Base-by-base conservation (phyloP, 208 protist species). In the Angomonas ambiguus region DNA sequence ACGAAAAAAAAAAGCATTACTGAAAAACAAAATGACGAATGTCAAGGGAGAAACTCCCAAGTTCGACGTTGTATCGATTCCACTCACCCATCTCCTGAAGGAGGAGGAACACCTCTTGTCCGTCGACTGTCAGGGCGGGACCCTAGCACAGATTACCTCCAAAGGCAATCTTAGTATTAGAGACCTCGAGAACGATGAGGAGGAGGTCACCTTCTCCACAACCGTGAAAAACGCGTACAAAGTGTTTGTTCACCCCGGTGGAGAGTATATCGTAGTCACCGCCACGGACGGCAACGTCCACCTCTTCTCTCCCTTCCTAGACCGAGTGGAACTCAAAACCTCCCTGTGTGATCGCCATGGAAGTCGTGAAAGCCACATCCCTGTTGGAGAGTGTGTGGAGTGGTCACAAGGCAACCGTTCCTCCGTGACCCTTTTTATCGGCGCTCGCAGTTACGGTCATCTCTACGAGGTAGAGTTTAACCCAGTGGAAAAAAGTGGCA, bases 161-260 rank as follows among this genome's bases (percentile, higher is more conserved):
- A 72, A 48, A 24, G 88, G 88, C 2, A 57, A 57, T 0, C 69
- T 94, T 2, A 62, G 82, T 27, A 57, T 86, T n/a, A 67, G 71
- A 18, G 84, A 91, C 48, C 60, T 72, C 13, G 67, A 69, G 18
- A 74, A 76, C 2, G 83, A 88, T 24, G 64, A 10, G 53, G 53
- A 59, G 53, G 53, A 59, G 25, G 34, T 4, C 11, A 13, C 16
- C 11, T 28, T 59, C 3, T n/a, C 53, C 11, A 31, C 27, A 22
- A 28, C 60, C 1, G 67, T 92, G 11, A 62, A 71, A 28, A 92
- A 94, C 65, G 85, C 88, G 10, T 62, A 91, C 65, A 64, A 68
- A 5, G 74, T 94, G 10, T 92, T 94, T 69, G 59, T 94, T 11
- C 77, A 92, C 69, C 85, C 88, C 0, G 72, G 42, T 0, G 88